Conservation (phyloP, 805 yeast genomes). For the Candida odintsovae region DNA sequence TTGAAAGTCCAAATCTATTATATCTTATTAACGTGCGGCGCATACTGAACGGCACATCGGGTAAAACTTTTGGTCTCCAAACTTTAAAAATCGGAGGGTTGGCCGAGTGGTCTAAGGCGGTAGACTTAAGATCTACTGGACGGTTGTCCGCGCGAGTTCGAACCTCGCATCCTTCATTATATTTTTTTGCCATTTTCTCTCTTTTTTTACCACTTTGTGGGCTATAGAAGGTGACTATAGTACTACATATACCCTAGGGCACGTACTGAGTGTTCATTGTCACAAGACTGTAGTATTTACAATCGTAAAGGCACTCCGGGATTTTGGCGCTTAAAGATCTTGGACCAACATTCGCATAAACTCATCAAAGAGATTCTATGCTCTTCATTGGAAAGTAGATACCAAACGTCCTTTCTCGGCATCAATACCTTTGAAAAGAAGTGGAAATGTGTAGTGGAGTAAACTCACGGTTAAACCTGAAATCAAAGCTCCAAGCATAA, state of each 20-base stretch:
- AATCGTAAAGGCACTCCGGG: too few relatives aligned
- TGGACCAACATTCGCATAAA: too few relatives aligned
- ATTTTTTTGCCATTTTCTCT: not conserved
- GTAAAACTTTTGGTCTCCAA: not conserved
- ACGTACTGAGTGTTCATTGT: too few relatives aligned
- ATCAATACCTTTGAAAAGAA: not conserved
- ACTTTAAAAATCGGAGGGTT: slow-evolving; percentile 3
- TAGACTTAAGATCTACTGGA: slow-evolving; percentile 6
- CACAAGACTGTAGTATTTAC: too few relatives aligned
- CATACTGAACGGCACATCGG: not conserved
- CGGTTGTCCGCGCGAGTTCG: slow-evolving; percentile 7
- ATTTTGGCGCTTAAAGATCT: too few relatives aligned
- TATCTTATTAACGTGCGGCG: not conserved
- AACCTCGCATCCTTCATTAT: slow-evolving; percentile 7
- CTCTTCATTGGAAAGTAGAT: not conserved
- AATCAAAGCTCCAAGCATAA: not conserved
- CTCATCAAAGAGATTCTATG: not conserved
- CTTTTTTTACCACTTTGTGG: not conserved
- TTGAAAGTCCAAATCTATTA: too few relatives aligned
- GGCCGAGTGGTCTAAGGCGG: slow-evolving; percentile 8
- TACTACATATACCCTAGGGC: not conserved
- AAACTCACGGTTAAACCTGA: slow-evolving; percentile 3
- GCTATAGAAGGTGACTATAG: not conserved
- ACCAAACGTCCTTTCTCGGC: not conserved
- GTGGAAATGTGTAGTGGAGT: not conserved